A percentile compares a stretch with the other conserved stretches of the same genome.
phyloP scores from a whole-genome alignment of 805 yeast genomes.

The Zygotorulaspora sp. region DNA sequence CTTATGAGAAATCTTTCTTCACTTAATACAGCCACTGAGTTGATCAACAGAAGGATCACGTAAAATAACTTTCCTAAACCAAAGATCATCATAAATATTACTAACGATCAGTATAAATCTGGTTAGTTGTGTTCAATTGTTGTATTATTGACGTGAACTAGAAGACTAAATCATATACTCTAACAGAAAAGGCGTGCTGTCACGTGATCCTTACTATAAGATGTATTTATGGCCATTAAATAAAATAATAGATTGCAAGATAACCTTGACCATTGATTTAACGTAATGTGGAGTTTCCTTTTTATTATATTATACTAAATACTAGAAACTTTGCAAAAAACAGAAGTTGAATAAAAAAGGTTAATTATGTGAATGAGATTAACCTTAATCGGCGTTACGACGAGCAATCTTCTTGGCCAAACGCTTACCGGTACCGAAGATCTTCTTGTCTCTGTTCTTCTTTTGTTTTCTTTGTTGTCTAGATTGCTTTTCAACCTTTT shows the following conservation, averaged over 20 bases:
- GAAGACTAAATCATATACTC: too few species aligned
- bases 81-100: constrained; percentile 42
- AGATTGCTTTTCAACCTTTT: constrained; percentile 93
- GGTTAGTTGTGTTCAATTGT: too few species aligned
- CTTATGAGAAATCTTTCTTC: constrained; percentile 76
- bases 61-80: constrained; percentile 58
- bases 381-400: constrained; percentile 75
- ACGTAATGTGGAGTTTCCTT: constrained; percentile 17
- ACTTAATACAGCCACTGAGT: constrained; percentile 72
- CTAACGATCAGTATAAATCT: too few species aligned
- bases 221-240: not conserved
- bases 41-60: constrained; percentile 52
- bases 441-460: constrained; percentile 99
- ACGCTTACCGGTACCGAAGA: constrained; percentile 96
- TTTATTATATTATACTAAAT: constrained; percentile 17
- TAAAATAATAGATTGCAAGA: not conserved
- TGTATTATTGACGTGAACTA: too few species aligned
- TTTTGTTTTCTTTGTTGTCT: constrained; percentile 99
- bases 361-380: constrained; percentile 7
- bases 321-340: constrained; percentile 17
- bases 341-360: constrained; percentile 14
- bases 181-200: too few species aligned
- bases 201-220: not conserved
- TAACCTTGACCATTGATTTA: not conserved
- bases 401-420: constrained; percentile 89